A percentile compares a stretch with the other conserved stretches of the same genome.
Evolutionary conservation across 805 yeast genomes (phyloP).

Genomic region (Pichia membranifaciens): DNA sequence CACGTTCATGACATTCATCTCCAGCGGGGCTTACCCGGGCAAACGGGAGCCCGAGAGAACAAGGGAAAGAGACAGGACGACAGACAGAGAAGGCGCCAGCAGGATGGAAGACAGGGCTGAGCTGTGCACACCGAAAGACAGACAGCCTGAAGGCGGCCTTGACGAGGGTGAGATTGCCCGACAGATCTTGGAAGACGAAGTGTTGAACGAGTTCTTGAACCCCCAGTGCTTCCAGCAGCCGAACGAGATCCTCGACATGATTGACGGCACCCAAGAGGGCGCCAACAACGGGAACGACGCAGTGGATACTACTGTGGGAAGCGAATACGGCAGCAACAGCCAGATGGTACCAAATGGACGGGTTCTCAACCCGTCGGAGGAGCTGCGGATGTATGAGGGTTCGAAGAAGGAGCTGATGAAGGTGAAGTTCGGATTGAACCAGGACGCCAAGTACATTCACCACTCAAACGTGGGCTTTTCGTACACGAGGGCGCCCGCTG

Average conservation of each 20-base stretch:
- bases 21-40: slow-evolving; percentile 1
- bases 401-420: slow-evolving; percentile 47
- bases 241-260: neutral
- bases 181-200: slow-evolving; percentile 35
- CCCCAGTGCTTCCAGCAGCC: slow-evolving; percentile 37
- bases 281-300: neutral
- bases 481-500: slow-evolving; percentile 9
- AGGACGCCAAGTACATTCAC: slow-evolving; percentile 8
- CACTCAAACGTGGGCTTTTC: slow-evolving; percentile 29
- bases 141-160: neutral
- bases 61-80: neutral
- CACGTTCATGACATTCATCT: slow-evolving; percentile 8
- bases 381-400: slow-evolving; percentile 33
- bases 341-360: neutral
- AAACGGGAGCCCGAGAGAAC: neutral
- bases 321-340: too few relatives aligned
- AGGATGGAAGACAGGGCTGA: neutral
- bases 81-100: neutral
- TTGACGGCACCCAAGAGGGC: neutral
- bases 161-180: neutral
- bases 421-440: slow-evolving; percentile 44
- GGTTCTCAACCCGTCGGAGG: slow-evolving; percentile 16
- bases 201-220: slow-evolving; percentile 53
- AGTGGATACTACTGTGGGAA: neutral
- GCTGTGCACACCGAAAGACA: neutral